These are phyloP conservation scores for Candida sithepensis DNA, from an alignment of 805 yeast species.

Conservation along the genomic window DNA sequence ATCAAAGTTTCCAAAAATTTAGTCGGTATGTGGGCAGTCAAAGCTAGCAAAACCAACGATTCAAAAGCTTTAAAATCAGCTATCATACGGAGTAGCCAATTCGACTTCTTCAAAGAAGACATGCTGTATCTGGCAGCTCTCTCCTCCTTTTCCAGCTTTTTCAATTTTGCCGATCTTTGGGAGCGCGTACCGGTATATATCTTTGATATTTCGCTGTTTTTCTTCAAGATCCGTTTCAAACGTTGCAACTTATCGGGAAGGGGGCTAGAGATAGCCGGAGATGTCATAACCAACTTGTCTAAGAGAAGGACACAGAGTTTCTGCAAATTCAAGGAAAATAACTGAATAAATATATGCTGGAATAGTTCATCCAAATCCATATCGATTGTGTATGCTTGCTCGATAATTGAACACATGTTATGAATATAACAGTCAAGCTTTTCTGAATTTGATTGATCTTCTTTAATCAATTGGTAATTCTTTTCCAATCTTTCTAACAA, in stretches of 20 bases:
- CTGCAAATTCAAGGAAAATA: conserved; percentile 11
- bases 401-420: conserved; percentile 2
- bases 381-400: conserved; percentile 5
- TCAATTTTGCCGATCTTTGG: not conserved
- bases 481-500: not conserved
- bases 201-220: not conserved
- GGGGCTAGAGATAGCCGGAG: too few relatives aligned
- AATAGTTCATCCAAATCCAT: conserved; percentile 7
- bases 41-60: not conserved
- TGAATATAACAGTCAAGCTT: conserved; percentile 5
- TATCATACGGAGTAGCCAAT: not conserved
- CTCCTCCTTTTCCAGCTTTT: not conserved
- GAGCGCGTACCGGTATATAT: not conserved
- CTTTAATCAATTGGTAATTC: not conserved
- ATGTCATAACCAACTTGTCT: not conserved
- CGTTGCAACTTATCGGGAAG: not conserved
- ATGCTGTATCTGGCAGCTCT: not conserved
- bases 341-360: conserved; percentile 14
- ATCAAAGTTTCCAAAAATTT: not conserved
- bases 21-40: not conserved
- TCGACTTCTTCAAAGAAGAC: not conserved
- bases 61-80: not conserved
- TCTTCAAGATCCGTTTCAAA: not conserved
- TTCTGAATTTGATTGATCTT: not conserved
- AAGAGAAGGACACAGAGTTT: conserved; percentile 5